These are phyloP conservation scores for Rhodofomes roseus DNA, from an alignment of 1,284 basidiomycete species.

Conservation along the genomic window DNA sequence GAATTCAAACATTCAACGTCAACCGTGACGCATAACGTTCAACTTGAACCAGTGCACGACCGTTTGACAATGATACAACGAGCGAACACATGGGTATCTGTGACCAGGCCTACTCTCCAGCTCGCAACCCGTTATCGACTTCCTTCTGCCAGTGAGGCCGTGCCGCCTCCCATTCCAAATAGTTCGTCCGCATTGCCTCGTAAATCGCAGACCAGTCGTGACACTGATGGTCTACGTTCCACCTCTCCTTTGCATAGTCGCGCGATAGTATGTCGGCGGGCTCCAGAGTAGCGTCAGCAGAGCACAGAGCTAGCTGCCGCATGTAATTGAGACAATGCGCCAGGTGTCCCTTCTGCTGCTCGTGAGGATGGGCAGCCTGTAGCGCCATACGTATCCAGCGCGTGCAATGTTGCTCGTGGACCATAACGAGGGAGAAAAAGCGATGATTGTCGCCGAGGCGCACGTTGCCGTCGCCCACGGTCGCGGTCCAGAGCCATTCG, in stretches of 20 bases:
- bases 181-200: neutral
- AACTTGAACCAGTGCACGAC: too few species aligned
- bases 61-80: too few species aligned
- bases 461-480: conserved; percentile 19
- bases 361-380: conserved; percentile 6
- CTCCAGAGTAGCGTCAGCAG: conserved; percentile 33
- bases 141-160: too few species aligned
- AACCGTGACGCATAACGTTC: too few species aligned
- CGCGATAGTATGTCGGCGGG: conserved; percentile 17
- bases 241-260: conserved; percentile 12
- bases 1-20: too few species aligned
- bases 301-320: conserved; percentile 25
- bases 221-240: conserved; percentile 6
- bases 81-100: too few species aligned
- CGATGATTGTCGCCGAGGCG: conserved; percentile 18
- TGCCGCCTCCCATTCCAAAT: neutral
- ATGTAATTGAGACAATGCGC: conserved; percentile 25
- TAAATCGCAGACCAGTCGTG: conserved; percentile 10
- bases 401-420: conserved; percentile 26
- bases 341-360: conserved; percentile 11
- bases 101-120: too few species aligned
- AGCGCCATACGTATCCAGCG: conserved; percentile 18
- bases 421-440: conserved; percentile 18
- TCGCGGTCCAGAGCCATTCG: conserved; percentile 22
- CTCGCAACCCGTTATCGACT: too few species aligned